phyloP scores from a whole-genome alignment of 2,329 filamentous ascomycete species.

The Aureobasidium leucospermi region DNA sequence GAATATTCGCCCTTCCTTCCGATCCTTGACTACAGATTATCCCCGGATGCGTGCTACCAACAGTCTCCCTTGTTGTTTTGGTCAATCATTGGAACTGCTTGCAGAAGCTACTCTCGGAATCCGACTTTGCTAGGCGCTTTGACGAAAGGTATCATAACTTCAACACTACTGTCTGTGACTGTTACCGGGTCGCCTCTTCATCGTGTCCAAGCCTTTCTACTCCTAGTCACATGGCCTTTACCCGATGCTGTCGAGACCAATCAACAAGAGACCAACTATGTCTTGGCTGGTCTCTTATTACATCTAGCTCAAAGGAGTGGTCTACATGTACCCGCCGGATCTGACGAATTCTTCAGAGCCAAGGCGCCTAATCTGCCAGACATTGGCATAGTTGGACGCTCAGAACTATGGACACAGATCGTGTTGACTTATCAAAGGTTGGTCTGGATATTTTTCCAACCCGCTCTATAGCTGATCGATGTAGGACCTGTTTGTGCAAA shows the following conservation, averaged over 20 bases:
- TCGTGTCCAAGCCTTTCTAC: not conserved
- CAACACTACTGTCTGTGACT: not conserved
- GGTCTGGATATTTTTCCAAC: not conserved
- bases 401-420: not conserved
- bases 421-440: not conserved
- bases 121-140: not conserved
- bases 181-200: not conserved
- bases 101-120: not conserved
- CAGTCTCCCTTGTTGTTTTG: not conserved
- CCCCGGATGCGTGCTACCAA: not conserved
- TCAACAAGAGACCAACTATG: constrained; percentile 1
- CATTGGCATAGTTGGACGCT: not conserved
- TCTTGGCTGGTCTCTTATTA: not conserved
- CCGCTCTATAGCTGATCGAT: not conserved
- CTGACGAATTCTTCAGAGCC: constrained; percentile 5
- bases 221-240: not conserved
- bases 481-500: not conserved
- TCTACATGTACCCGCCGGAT: not conserved
- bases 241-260: constrained; percentile 2
- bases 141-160: not conserved
- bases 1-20: not conserved
- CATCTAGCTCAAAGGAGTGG: not conserved
- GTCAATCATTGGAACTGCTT: constrained; percentile 2
- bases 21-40: not conserved
- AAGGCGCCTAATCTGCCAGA: not conserved